These are phyloP conservation scores for Telfairia occidentalis DNA, from an alignment of 331 rosid species.

Conservation along the genomic window DNA sequence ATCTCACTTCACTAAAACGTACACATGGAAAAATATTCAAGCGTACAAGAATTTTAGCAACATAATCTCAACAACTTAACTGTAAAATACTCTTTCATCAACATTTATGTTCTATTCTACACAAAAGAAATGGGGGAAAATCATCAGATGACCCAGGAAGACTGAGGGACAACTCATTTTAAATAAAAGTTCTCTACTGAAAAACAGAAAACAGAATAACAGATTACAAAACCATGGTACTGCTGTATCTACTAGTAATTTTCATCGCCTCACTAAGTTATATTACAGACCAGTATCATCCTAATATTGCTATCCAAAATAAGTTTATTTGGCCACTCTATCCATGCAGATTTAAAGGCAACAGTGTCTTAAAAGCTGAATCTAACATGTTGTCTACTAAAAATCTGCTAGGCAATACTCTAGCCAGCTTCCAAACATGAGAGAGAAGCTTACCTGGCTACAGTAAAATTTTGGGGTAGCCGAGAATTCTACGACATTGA, in stretches of 20 bases:
- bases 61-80: not conserved
- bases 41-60: not conserved
- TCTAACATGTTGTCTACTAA: conserved; percentile 3
- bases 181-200: not conserved
- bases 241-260: not conserved
- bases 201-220: not conserved
- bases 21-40: too few relatives aligned
- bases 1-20: too few relatives aligned
- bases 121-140: not conserved
- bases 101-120: not conserved
- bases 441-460: not conserved
- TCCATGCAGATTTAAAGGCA: not conserved
- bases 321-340: not conserved
- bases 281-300: conserved; percentile 10
- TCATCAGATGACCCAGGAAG: not conserved
- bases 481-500: not conserved
- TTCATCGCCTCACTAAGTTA: conserved; percentile 3
- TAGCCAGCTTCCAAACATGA: not conserved
- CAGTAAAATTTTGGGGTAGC: not conserved
- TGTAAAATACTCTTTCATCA: not conserved
- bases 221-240: conserved; percentile 6
- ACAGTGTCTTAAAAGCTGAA: not conserved
- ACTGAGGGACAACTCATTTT: not conserved
- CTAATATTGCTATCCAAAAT: not conserved
- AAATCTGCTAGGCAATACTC: not conserved